Percentiles rank a stretch among this genome's conserved stretches.
Conservation (phyloP, 768 basidiomycete species). For the Roridomyces roridus region DNA sequence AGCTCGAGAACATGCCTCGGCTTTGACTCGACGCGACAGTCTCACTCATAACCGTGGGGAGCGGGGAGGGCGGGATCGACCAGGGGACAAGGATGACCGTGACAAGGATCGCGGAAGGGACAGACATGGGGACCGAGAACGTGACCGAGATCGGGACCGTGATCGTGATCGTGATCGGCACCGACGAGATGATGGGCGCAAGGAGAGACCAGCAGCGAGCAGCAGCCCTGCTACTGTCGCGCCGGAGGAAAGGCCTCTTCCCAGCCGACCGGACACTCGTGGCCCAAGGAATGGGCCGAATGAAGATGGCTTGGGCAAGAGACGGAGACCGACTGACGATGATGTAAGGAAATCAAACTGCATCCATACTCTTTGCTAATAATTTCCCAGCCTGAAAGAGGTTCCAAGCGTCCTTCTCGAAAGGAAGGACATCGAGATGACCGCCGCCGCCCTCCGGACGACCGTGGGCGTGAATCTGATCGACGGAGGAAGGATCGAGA, state of each 20-base stretch:
- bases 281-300: constrained; percentile 37
- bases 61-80: constrained; percentile 51
- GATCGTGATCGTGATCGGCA: constrained; percentile 49
- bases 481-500: constrained; percentile 76
- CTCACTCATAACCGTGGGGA: constrained; percentile 60
- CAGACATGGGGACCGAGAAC: constrained; percentile 39
- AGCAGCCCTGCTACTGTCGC: constrained; percentile 34
- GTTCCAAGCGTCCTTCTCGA: constrained; percentile 81
- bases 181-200: constrained; percentile 62
- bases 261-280: constrained; percentile 66
- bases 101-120: constrained; percentile 36
- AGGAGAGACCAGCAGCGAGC: constrained; percentile 51
- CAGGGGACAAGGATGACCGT: constrained; percentile 37
- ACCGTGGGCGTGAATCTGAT: constrained; percentile 69
- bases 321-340: constrained; percentile 71
- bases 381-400: constrained; percentile 65
- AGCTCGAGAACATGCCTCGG: constrained; percentile 44
- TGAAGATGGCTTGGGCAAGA: constrained; percentile 78
- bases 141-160: constrained; percentile 52
- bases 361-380: constrained; percentile 1
- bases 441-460: constrained; percentile 67
- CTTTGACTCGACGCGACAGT: constrained; percentile 52
- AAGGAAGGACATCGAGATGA: constrained; percentile 83
- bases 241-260: constrained; percentile 61
- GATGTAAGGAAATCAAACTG: constrained; percentile 57